Conservation (phyloP, 257 asterid species). For the Salvia rosmarinus region DNA sequence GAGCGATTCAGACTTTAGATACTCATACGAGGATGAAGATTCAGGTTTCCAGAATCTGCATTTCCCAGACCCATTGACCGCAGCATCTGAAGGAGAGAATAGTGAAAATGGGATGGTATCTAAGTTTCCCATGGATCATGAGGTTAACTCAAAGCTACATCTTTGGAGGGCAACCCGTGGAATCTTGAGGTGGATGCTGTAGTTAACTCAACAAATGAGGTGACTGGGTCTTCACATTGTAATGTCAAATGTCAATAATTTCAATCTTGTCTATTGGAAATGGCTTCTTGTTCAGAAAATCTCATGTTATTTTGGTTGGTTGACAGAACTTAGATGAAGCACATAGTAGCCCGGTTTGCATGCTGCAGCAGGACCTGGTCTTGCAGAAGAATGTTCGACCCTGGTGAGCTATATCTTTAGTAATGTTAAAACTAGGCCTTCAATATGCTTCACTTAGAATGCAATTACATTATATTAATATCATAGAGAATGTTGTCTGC, state of each 20-base stretch:
- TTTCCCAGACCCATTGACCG: constrained; percentile 74
- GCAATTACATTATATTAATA: not conserved
- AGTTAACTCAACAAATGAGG: constrained; percentile 92
- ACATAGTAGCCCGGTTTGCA: constrained; percentile 98
- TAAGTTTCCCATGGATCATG: constrained; percentile 78
- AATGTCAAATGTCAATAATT: not conserved
- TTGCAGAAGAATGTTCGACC: constrained; percentile 84
- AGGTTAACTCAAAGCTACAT: constrained; percentile 76
- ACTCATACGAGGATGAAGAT: constrained; percentile 71
- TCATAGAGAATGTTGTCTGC: constrained; percentile 13
- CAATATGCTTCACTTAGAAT: not conserved
- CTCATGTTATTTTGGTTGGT: constrained; percentile 31
- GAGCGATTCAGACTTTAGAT: constrained; percentile 75
- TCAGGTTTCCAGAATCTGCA: constrained; percentile 53
- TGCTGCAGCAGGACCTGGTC: constrained; percentile 97
- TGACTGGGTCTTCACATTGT: constrained; percentile 34
- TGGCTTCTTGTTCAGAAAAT: constrained; percentile 27
- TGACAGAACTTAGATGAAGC: constrained; percentile 93
- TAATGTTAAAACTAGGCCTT: constrained; percentile 22
- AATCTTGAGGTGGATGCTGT: constrained; percentile 97
- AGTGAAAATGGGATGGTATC: constrained; percentile 68
- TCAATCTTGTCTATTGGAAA: constrained; percentile 23
- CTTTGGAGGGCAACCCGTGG: constrained; percentile 98
- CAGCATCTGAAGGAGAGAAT: constrained; percentile 66
- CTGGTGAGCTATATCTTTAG: constrained; percentile 47